A percentile compares a stretch with the other conserved stretches of the same genome.
Evolutionary conservation across 805 yeast species (phyloP).

Genomic region (Barnettozyma populi): DNA sequence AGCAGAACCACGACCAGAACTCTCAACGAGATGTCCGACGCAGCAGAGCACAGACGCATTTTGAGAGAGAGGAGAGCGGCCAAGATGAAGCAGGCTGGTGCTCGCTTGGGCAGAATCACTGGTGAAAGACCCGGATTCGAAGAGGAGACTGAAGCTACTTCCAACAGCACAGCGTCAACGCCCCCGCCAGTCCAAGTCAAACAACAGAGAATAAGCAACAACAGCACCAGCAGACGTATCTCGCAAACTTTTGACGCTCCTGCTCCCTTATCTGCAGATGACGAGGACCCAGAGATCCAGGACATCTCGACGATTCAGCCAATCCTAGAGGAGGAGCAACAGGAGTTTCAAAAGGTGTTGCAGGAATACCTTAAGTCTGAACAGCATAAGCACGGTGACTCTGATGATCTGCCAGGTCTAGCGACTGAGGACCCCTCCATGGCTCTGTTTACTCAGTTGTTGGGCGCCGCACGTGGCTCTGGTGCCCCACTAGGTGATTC

Average conservation of each 20-base stretch:
- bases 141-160: not conserved
- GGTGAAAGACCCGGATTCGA: conserved; percentile 19
- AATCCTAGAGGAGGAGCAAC: conserved; percentile 9
- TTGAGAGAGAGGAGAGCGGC: conserved; percentile 26
- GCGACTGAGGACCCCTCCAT: conserved; percentile 12
- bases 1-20: not conserved
- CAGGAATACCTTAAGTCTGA: conserved; percentile 15
- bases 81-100: conserved; percentile 18
- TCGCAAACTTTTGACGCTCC: conserved; percentile 14
- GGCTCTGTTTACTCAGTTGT: conserved; percentile 11
- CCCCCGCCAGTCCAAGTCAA: not conserved
- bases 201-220: not conserved
- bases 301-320: conserved; percentile 9
- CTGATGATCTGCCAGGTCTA: not conserved
- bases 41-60: conserved; percentile 23
- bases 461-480: conserved; percentile 5
- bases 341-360: conserved; percentile 20
- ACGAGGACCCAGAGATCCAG: conserved; percentile 12
- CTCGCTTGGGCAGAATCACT: conserved; percentile 22
- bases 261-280: not conserved
- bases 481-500: not conserved
- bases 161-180: not conserved
- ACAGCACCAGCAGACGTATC: conserved; percentile 12
- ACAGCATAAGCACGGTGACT: conserved; percentile 11
- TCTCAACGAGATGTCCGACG: conserved; percentile 5